Base-by-base conservation (phyloP, 108 stramenopile genomes). In the Phaeodactylum tricornutum region DNA sequence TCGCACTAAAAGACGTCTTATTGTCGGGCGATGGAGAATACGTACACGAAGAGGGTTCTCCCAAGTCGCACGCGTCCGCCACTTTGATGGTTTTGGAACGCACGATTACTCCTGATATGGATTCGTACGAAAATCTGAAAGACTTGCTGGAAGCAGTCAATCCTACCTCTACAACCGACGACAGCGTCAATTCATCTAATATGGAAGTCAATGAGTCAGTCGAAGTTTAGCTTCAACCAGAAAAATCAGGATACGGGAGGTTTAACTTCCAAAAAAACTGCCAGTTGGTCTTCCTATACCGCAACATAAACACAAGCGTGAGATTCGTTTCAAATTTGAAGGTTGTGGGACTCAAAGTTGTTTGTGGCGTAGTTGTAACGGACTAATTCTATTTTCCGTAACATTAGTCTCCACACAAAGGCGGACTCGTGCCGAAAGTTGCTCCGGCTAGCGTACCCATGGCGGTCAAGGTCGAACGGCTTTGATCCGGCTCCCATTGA, bases 71-170 rank as follows among this genome's bases (percentile, higher is more conserved):
- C 35, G 74, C 74, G 11, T 66, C 64, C 2, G 55, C 66, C 9
- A 71, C 64, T 8, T 37, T 70, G 24, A 24, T 67, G 24, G 69
- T 76, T 32, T 45, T 76, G 40, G 69, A 76, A 44, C 38, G 69
- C 36, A 58, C 60, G 25, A 76, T 76, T 29, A 66, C 69, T 14
- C 59, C 57, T n/a, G 69, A 71, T 1, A 69, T 62, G 53, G 26
- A 31, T 5, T 36, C 40, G 0, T 71, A 67, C 44, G 45, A 62
- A 22, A 67, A 59, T 32, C 29, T 76, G 23, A 47, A 55, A 43
- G 50, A 64, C 17, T 42, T 71, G 9, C 30, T 76, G 27, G 57
- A 60, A 24, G 56, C 51, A 16, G 35, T 65, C 12, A 43, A 55
- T 26, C 53, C 53, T n/a, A n/a, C 49, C 6, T 12, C 33, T 12